Conservation (phyloP, 495 filamentous ascomycete species). For the Amphirosellinia nigrospora region DNA sequence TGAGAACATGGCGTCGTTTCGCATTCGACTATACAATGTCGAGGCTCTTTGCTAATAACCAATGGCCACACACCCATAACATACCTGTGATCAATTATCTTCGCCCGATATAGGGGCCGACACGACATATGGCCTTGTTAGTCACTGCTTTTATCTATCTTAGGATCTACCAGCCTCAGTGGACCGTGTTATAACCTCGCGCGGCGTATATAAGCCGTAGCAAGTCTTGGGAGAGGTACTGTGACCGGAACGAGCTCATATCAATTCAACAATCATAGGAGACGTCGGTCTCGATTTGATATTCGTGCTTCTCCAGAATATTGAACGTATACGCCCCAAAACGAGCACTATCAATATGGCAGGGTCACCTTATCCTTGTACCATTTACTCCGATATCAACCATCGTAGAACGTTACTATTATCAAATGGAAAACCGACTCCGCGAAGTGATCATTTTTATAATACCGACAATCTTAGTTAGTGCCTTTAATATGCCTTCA, state of each 20-base stretch:
- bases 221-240: not conserved
- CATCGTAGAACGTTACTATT: not conserved
- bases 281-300: not conserved
- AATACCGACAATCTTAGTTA: not conserved
- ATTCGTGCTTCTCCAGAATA: not conserved
- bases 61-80: conserved; percentile 14
- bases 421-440: not conserved
- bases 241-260: not conserved
- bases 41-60: not conserved
- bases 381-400: conserved; percentile 1
- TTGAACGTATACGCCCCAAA: not conserved
- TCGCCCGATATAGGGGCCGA: not conserved
- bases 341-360: not conserved
- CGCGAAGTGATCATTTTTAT: not conserved
- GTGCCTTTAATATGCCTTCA: not conserved
- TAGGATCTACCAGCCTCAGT: not conserved
- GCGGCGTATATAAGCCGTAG: not conserved
- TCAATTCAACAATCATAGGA: not conserved
- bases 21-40: not conserved
- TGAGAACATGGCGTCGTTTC: not conserved
- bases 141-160: not conserved
- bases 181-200: no score
- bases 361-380: not conserved
- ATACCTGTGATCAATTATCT: not conserved
- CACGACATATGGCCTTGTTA: not conserved